A percentile compares a stretch with the other conserved stretches of the same genome.
Evolutionary conservation across 2,329 filamentous ascomycete species (phyloP).

Genomic region (Fusarium kyushuense): DNA sequence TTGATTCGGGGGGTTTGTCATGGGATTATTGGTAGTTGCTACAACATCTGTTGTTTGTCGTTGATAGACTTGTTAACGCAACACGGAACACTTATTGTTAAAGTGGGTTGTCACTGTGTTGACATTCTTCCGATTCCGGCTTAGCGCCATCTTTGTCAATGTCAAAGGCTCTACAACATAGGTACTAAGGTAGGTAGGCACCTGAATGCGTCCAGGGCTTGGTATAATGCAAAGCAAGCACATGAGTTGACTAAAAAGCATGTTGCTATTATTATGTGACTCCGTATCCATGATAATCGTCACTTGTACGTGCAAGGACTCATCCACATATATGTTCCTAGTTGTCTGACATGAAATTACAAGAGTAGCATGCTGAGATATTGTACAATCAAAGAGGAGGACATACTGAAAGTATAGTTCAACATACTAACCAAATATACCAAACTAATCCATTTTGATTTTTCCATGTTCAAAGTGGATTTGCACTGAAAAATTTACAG

Average conservation of each 20-base stretch:
- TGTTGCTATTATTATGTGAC: background rate
- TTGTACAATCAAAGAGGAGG: background rate
- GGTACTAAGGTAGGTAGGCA: no score
- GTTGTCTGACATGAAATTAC: background rate
- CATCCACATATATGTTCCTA: background rate
- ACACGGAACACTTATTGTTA: background rate
- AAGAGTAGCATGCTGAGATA: background rate
- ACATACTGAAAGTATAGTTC: background rate
- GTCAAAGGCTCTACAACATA: background rate
- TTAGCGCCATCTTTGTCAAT: background rate
- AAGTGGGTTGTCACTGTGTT: background rate
- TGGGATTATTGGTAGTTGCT: background rate
- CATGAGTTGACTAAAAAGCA: background rate
- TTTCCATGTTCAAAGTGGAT: background rate
- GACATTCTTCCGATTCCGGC: background rate
- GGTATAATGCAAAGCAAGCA: background rate
- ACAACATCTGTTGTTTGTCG: background rate
- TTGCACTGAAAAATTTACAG: background rate
- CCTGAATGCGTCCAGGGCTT: background rate
- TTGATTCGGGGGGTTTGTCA: background rate
- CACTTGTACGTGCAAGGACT: background rate
- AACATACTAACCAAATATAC: background rate
- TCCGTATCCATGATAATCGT: background rate
- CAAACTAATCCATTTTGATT: background rate
- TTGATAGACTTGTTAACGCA: background rate